A percentile compares a stretch with the other conserved stretches of the same genome.
These are phyloP conservation scores for Rhododendron ovatum DNA, from an alignment of 148 eudicot genomes.

Conservation along the genomic window DNA sequence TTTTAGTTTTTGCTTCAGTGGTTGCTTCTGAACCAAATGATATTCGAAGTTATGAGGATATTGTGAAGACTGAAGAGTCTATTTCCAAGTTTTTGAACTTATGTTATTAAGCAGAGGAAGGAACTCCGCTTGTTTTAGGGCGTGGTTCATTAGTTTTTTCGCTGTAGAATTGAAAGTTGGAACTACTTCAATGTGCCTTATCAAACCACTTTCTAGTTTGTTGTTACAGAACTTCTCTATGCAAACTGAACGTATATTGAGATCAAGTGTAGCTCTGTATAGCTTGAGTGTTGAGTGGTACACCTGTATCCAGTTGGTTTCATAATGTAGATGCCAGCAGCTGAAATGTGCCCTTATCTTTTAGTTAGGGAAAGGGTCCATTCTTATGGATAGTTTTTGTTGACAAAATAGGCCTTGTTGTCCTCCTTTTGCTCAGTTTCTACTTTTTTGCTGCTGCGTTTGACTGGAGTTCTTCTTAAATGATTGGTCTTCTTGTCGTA, in stretches of 20 bases:
- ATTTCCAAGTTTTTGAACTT: not conserved
- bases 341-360: not conserved
- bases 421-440: not conserved
- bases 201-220: constrained; percentile 2
- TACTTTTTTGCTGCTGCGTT: not conserved
- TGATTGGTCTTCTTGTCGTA: not conserved
- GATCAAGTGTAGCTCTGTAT: not conserved
- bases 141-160: not conserved
- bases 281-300: not conserved
- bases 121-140: not conserved
- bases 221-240: not conserved
- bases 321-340: not conserved
- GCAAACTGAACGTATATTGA: not conserved
- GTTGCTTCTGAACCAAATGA: not conserved
- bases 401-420: not conserved
- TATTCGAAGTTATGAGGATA: not conserved
- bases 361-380: not conserved
- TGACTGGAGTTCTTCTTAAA: not conserved
- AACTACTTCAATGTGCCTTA: not conserved
- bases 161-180: not conserved
- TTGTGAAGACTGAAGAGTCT: not conserved
- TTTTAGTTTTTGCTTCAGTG: not conserved
- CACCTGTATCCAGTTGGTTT: not conserved
- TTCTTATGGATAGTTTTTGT: not conserved
- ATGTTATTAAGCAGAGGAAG: not conserved